Conservation (phyloP, 2,329 filamentous ascomycete species). For the Ascochyta pisi region DNA sequence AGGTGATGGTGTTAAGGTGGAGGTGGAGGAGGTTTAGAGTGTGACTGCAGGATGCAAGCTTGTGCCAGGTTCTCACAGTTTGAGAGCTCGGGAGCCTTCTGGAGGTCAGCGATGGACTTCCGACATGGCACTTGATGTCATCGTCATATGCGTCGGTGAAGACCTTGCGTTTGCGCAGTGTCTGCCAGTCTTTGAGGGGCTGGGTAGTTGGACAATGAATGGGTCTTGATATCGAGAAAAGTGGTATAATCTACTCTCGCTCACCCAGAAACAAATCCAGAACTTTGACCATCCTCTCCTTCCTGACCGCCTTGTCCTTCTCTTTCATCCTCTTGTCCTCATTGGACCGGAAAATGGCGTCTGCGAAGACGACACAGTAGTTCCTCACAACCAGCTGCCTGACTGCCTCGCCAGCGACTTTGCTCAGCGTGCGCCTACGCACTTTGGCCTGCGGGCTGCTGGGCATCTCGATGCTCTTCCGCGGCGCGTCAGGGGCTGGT, state of each 20-base stretch:
- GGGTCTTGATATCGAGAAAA: too few species aligned
- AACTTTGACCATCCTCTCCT: conserved; percentile 70
- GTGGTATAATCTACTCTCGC: background rate
- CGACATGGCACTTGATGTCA: background rate
- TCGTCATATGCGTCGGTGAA: background rate
- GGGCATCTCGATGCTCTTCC: conserved; percentile 38
- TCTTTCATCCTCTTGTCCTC: conserved; percentile 52
- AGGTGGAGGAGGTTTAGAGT: background rate
- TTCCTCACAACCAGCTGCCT: conserved; percentile 66
- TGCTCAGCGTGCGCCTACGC: conserved; percentile 48
- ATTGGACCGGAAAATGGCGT: conserved; percentile 65
- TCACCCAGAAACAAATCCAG: conserved; percentile 71
- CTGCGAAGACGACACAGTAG: conserved; percentile 71
- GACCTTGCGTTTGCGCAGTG: background rate
- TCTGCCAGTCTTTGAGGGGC: background rate
- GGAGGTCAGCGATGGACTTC: background rate
- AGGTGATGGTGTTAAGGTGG: conserved; percentile 4
- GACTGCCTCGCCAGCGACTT: conserved; percentile 60
- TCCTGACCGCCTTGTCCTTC: conserved; percentile 65
- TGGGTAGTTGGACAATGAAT: too few species aligned
- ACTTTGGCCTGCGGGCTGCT: conserved; percentile 46
- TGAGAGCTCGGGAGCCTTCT: background rate
- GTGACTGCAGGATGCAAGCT: too few species aligned
- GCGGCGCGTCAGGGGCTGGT: conserved; percentile 29
- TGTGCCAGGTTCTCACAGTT: background rate